Evolutionary conservation across 768 basidiomycete species (phyloP).

Genomic region (Xerocomus brunneocitrinus): DNA sequence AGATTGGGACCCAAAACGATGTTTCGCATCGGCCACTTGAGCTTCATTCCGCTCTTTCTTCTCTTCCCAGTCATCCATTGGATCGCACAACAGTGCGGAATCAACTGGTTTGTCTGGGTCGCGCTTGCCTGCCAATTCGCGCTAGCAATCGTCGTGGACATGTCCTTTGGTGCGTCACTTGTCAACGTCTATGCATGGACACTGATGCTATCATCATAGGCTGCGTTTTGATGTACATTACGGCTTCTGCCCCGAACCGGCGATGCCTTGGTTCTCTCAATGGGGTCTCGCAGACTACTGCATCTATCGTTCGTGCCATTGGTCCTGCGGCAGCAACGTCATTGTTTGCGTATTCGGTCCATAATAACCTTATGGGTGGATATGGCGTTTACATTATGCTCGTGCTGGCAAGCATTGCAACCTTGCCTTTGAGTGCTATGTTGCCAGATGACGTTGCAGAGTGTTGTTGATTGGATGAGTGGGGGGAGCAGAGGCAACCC

Average conservation of each 20-base stretch:
- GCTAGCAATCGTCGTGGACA: slow-evolving; percentile 22
- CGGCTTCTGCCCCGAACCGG: slow-evolving; percentile 59
- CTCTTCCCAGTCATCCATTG: slow-evolving; percentile 31
- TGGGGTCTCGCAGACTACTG: slow-evolving; percentile 38
- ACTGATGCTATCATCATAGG: slow-evolving; percentile 34
- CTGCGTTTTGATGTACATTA: slow-evolving; percentile 66
- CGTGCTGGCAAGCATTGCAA: slow-evolving; percentile 10
- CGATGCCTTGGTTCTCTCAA: slow-evolving; percentile 68
- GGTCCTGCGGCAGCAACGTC: slow-evolving; percentile 32
- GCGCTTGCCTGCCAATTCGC: slow-evolving; percentile 23
- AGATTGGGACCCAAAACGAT: slow-evolving; percentile 30
- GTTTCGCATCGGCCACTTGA: slow-evolving; percentile 23
- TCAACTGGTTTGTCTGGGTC: slow-evolving; percentile 26
- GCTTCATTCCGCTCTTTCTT: slow-evolving; percentile 28
- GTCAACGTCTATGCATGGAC: background rate
- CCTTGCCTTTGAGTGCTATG: slow-evolving; percentile 19
- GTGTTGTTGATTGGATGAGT: slow-evolving; percentile 9
- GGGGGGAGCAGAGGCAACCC: background rate
- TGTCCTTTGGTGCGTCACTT: slow-evolving; percentile 32
- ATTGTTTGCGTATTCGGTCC: slow-evolving; percentile 36
- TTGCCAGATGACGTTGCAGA: slow-evolving; percentile 18
- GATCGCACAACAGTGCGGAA: slow-evolving; percentile 22
- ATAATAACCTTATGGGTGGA: slow-evolving; percentile 34
- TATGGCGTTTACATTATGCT: slow-evolving; percentile 33
- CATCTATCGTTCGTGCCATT: slow-evolving; percentile 30